A percentile compares a stretch with the other conserved stretches of the same genome.
These are phyloP conservation scores for Crithidia sp. DNA, from an alignment of 208 protist genomes.

Conservation along the genomic window DNA sequence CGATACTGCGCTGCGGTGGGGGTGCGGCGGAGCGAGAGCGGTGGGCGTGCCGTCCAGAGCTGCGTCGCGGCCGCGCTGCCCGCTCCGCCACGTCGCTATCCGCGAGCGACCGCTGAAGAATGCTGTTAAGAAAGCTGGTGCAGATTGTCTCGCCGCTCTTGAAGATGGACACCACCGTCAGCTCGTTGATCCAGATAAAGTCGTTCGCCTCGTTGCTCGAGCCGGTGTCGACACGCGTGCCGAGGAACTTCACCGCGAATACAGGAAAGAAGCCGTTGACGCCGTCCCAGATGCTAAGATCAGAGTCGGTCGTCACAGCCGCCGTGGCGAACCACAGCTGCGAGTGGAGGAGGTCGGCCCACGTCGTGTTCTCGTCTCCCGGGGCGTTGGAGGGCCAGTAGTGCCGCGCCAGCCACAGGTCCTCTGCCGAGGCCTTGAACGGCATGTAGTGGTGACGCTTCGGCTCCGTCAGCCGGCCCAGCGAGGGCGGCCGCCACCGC, in stretches of 20 bases:
- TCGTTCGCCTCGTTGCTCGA: constrained; percentile 53
- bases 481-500: constrained; percentile 65
- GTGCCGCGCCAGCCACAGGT: constrained; percentile 16
- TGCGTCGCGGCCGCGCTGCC: neutral
- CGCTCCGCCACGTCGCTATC: constrained; percentile 6
- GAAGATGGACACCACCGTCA: constrained; percentile 74
- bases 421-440: constrained; percentile 34
- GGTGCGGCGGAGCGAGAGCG: constrained; percentile 5
- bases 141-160: constrained; percentile 69
- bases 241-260: constrained; percentile 42
- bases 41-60: neutral
- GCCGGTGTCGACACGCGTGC: constrained; percentile 10
- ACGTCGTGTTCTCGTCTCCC: constrained; percentile 5
- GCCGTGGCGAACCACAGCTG: constrained; percentile 86
- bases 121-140: constrained; percentile 60
- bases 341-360: constrained; percentile 51
- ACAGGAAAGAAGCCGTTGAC: constrained; percentile 69
- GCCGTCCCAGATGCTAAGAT: constrained; percentile 83
- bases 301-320: constrained; percentile 54
- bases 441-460: constrained; percentile 37
- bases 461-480: constrained; percentile 24
- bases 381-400: neutral
- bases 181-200: constrained; percentile 82
- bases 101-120: constrained; percentile 30
- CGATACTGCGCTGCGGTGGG: neutral